Conservation (phyloP, 2,329 filamentous ascomycete genomes). For the Pseudogymnoascus sp. region DNA sequence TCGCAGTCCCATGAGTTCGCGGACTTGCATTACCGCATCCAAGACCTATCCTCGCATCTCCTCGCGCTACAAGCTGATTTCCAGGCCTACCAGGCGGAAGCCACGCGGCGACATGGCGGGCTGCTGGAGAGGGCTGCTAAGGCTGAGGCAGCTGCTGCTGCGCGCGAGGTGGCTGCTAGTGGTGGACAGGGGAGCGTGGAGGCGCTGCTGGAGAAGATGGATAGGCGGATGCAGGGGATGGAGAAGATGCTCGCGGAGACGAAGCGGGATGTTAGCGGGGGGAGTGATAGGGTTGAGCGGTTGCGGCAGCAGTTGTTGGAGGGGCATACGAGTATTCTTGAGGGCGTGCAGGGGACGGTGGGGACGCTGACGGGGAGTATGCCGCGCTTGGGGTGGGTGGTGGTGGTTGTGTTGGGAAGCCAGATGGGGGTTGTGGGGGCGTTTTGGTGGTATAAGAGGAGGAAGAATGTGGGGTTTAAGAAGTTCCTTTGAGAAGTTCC, state of each 20-base stretch:
- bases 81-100: constrained; percentile 43
- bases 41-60: constrained; percentile 62
- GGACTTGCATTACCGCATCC: constrained; percentile 78
- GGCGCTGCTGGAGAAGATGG: constrained; percentile 7
- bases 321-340: constrained; percentile 3
- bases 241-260: background rate
- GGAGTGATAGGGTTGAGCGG: background rate
- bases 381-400: constrained; percentile 3
- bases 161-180: constrained; percentile 6
- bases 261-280: background rate
- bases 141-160: constrained; percentile 11
- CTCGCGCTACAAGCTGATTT: constrained; percentile 52
- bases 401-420: constrained; percentile 22
- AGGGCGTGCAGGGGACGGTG: background rate
- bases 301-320: background rate
- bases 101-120: constrained; percentile 28
- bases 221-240: constrained; percentile 4
- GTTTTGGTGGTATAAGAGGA: constrained; percentile 26
- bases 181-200: constrained; percentile 10
- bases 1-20: constrained; percentile 57
- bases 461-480: constrained; percentile 22
- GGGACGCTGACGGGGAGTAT: background rate
- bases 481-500: constrained; percentile 30
- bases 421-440: constrained; percentile 20
- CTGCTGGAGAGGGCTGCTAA: constrained; percentile 10